These are phyloP conservation scores for Spirogloea muscicola DNA, from an alignment of 139 green algal genomes.

Conservation along the genomic window DNA sequence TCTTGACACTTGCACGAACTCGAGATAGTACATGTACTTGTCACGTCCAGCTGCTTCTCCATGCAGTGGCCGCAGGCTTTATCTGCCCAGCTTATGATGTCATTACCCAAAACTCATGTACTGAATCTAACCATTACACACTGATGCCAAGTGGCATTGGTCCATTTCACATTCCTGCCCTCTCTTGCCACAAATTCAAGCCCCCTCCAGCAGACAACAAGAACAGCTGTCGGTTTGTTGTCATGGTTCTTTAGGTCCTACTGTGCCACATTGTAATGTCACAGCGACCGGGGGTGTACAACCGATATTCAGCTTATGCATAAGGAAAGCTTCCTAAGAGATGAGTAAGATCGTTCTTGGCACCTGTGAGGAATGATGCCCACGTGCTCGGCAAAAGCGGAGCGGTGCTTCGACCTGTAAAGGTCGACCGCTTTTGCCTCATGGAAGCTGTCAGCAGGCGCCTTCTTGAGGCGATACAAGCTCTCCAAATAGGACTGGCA, in stretches of 20 bases:
- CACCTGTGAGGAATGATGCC: slow-evolving; percentile 38
- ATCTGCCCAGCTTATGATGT: not conserved
- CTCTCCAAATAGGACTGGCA: too few relatives aligned
- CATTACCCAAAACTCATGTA: too few relatives aligned
- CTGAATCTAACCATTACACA: too few relatives aligned
- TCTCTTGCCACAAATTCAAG: not conserved
- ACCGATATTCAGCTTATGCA: too few relatives aligned
- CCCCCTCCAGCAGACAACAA: not conserved
- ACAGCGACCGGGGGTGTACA: not conserved
- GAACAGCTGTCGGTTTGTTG: too few relatives aligned
- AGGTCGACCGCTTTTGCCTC: slow-evolving; percentile 20
- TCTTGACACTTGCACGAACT: not conserved
- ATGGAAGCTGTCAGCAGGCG: too few relatives aligned
- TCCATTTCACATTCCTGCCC: not conserved
- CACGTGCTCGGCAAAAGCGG: slow-evolving; percentile 31
- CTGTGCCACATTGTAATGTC: not conserved
- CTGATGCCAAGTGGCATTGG: too few relatives aligned
- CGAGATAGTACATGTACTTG: not conserved
- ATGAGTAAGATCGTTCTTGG: not conserved
- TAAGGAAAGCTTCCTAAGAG: not conserved
- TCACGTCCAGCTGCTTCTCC: not conserved
- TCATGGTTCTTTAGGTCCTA: not conserved
- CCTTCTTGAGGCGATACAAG: too few relatives aligned
- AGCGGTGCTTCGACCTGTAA: slow-evolving; percentile 32
- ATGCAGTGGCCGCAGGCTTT: not conserved